Percentiles rank a stretch among this genome's conserved stretches.
Evolutionary conservation across 139 green algal species (phyloP).

Genomic region (Micromonas commoda): DNA sequence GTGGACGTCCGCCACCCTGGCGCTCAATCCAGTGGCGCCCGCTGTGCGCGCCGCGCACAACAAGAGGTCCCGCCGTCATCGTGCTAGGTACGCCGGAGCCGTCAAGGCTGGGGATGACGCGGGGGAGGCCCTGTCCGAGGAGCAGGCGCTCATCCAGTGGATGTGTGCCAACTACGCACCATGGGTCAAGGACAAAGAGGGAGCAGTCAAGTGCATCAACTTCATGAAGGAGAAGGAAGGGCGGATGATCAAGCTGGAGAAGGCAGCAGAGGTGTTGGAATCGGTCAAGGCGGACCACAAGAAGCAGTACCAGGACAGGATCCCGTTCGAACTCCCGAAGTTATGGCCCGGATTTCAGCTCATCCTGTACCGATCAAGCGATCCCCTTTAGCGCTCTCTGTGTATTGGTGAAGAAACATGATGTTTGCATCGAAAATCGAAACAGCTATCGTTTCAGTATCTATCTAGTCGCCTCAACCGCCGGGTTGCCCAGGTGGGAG

Average conservation of each 20-base stretch:
- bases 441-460: no score
- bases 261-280: background rate
- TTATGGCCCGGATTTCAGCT: background rate
- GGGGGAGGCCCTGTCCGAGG: background rate
- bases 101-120: background rate
- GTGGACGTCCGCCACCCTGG: no score
- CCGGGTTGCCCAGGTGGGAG: no score
- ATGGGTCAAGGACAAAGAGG: slow-evolving; percentile 12
- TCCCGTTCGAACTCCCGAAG: slow-evolving; percentile 10
- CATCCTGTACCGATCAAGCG: background rate
- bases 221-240: background rate
- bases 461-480: no score
- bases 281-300: background rate
- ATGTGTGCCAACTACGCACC: background rate
- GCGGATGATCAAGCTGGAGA: slow-evolving; percentile 12
- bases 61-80: no score
- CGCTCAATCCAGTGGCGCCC: no score
- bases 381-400: background rate
- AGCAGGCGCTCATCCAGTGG: background rate
- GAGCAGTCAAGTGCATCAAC: background rate
- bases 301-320: background rate
- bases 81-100: no score
- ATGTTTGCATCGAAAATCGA: no score
- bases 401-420: background rate
- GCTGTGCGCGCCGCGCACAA: no score